Conservation (phyloP, 306 rosid species). For the Begonia peltatifolia region DNA sequence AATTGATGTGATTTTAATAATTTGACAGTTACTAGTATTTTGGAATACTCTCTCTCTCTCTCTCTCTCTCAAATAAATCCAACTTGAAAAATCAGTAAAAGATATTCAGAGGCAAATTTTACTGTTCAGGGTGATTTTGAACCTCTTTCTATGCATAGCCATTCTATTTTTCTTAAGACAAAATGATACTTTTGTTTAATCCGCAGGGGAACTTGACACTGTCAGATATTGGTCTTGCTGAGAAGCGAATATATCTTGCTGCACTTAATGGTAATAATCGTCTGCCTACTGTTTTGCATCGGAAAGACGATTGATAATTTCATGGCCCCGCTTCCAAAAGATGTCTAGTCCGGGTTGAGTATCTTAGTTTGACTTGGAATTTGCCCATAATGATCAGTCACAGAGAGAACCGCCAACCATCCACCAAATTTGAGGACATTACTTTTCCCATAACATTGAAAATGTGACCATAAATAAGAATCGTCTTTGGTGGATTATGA, state of each 20-base stretch:
- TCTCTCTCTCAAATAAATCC: neutral
- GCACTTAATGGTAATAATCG: conserved; percentile 98
- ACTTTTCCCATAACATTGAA: neutral
- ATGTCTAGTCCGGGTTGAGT: conserved; percentile 42
- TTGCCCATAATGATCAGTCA: conserved; percentile 21
- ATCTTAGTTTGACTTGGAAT: conserved; percentile 22
- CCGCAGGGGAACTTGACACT: conserved; percentile 70
- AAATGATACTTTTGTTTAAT: conserved; percentile 3
- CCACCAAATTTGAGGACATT: neutral
- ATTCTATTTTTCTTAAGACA: no score
- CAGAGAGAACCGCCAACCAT: conserved; percentile 19
- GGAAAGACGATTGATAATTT: conserved; percentile 92
- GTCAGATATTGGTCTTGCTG: conserved; percentile 82
- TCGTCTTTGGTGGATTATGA: neutral
- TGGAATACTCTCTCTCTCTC: neutral
- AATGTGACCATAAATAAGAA: neutral
- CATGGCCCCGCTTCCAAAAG: conserved; percentile 59
- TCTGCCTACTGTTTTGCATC: conserved; percentile 95
- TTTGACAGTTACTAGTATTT: no score
- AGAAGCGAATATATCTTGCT: conserved; percentile 83
- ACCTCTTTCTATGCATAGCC: no score
- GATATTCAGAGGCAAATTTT: no score
- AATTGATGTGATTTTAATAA: no score
- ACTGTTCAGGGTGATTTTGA: no score
- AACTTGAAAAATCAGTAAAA: no score